Evolutionary conservation across 805 yeast species (phyloP).

Genomic region (Lachancea quebecensis): DNA sequence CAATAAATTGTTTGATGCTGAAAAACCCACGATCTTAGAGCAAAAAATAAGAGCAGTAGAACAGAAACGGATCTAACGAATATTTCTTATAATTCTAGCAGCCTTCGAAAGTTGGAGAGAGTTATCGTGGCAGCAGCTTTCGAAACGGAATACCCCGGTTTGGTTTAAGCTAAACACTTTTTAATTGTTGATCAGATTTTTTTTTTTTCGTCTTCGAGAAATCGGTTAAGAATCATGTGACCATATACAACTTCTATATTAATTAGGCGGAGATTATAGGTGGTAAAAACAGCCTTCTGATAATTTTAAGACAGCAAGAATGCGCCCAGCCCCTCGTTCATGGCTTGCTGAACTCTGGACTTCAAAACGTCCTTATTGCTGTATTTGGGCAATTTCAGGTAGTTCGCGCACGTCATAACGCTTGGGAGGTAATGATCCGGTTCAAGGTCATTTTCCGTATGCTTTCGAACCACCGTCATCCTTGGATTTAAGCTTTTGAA

Average conservation of each 20-base stretch:
- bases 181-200: too few relatives aligned
- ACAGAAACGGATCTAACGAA: too few relatives aligned
- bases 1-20: too few relatives aligned
- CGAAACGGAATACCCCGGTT: too few relatives aligned
- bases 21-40: too few relatives aligned
- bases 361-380: constrained; percentile 54
- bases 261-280: not conserved
- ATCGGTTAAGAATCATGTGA: too few relatives aligned
- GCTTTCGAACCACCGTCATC: constrained; percentile 80
- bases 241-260: not conserved
- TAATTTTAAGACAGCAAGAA: constrained; percentile 60
- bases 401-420: constrained; percentile 98
- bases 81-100: too few relatives aligned
- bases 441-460: constrained; percentile 58
- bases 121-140: too few relatives aligned
- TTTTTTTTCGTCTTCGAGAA: too few relatives aligned
- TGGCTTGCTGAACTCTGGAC: constrained; percentile 56
- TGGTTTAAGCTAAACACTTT: too few relatives aligned
- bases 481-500: constrained; percentile 76
- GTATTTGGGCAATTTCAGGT: constrained; percentile 82
- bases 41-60: too few relatives aligned
- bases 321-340: constrained; percentile 83
- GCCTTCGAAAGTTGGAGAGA: too few relatives aligned
- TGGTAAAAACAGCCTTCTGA: not conserved
- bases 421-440: constrained; percentile 86